These are phyloP conservation scores for Hypoxylon sp. DNA, from an alignment of 2,329 filamentous ascomycete genomes.

Conservation along the genomic window DNA sequence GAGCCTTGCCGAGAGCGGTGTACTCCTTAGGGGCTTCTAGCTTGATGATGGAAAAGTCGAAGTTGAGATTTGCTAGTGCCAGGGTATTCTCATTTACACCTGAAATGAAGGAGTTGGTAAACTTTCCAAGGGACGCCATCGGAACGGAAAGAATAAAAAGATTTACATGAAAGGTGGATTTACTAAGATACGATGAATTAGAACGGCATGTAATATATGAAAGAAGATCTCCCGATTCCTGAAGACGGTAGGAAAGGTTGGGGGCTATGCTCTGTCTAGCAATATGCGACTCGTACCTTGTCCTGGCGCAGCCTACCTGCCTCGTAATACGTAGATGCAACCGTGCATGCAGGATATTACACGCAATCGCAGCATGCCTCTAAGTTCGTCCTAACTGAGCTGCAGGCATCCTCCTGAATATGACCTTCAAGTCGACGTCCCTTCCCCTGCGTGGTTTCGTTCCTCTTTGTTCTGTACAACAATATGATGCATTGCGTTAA, in stretches of 20 bases:
- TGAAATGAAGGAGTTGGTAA: neutral
- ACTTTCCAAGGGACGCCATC: neutral
- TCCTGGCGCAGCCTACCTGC: neutral
- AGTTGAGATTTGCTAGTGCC: slow-evolving; percentile 51
- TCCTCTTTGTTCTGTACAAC: too few species aligned
- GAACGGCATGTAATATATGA: neutral
- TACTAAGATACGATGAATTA: neutral
- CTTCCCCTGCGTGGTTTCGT: too few species aligned
- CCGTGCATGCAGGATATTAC: neutral
- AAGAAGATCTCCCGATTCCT: neutral
- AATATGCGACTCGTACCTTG: neutral
- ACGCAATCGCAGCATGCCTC: neutral
- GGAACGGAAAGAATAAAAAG: neutral
- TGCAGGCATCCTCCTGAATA: neutral
- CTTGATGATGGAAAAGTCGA: slow-evolving; percentile 59
- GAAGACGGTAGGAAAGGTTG: neutral
- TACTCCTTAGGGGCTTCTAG: slow-evolving; percentile 57
- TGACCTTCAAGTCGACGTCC: too few species aligned
- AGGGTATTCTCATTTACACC: slow-evolving; percentile 27
- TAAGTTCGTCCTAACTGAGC: neutral
- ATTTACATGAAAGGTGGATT: neutral
- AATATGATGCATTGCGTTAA: too few species aligned
- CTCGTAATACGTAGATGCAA: too few species aligned
- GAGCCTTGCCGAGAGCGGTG: slow-evolving; percentile 45
- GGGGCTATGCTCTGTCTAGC: neutral